Evolutionary conservation across 352 stramenopile genomes (phyloP), one percentile per base, ranked within the genome.

Genomic region (Globisporangium takayamanum): DNA sequence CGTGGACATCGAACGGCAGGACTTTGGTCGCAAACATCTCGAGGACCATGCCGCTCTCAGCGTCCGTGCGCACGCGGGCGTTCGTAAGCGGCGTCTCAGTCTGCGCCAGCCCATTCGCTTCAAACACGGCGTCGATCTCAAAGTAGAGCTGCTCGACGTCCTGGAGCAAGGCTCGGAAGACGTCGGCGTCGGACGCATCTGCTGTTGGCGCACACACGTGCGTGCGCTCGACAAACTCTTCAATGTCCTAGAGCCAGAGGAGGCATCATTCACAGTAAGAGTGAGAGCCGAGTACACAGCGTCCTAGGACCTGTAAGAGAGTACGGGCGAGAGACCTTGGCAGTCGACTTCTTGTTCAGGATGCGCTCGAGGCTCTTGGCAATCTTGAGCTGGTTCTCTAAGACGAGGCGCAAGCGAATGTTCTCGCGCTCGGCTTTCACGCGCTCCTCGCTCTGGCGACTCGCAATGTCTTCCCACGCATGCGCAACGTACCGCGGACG

Each of bases 311-410:
- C 33, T 39, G 33, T 33, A 5, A 33, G 28, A 33, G 28, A 3
- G 28, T 33, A 5, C 28, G 28, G 28, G 33, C 8, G 33, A 49
- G 16, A 26, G 20, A 49, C 44, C 44, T 49, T 49, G 18, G 44
- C 44, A 16, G 44, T 49, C 44, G 44, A 42, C 20, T 55, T 57
- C 50, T 63, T 58, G n/a, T 55, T 46, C 26, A 67, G 37, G 11
- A 64, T 53, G 5, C 50, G 18, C 41, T 74, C 69, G 33, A 83
- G 70, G 61, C 67, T 79, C 52, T 73, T 76, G 37, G 70, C 76
- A 48, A 87, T 71, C 66, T 85, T 84, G 64, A 88, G 73, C 51
- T 88, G 78, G 20, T 68, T 76, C 53, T 87, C 76, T 37, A 88
- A 60, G 33, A 83, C 67, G 11, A 67, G 56, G 52, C 79, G 78